Conservation (phyloP, 306 rosid species). For the Malus domestica region DNA sequence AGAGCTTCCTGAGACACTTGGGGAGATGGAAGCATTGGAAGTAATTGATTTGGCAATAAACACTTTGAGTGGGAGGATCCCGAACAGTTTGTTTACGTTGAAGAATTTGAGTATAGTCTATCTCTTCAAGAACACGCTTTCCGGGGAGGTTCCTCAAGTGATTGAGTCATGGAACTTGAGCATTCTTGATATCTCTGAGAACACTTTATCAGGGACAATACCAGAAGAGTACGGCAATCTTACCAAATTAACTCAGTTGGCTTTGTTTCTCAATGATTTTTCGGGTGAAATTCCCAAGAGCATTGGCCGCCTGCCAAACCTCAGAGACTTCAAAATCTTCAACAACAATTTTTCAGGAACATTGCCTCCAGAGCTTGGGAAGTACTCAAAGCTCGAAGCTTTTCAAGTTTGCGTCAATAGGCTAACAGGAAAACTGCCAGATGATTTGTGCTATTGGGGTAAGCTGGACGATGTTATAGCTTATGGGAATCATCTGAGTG, state of each 20-base stretch:
- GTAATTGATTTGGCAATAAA: conserved; percentile 30
- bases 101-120: conserved; percentile 36
- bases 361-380: conserved; percentile 56
- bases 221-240: conserved; percentile 59
- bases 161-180: conserved; percentile 38
- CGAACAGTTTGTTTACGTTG: conserved; percentile 36
- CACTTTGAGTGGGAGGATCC: conserved; percentile 41
- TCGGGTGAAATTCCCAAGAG: conserved; percentile 49
- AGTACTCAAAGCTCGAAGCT: conserved; percentile 23
- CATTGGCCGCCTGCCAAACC: conserved; percentile 47
- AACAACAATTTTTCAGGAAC: conserved; percentile 47
- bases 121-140: conserved; percentile 34
- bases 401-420: conserved; percentile 32
- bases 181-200: conserved; percentile 36
- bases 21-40: conserved; percentile 49
- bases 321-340: conserved; percentile 28
- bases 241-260: conserved; percentile 17
- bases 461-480: conserved; percentile 30
- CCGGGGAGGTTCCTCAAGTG: conserved; percentile 47
- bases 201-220: conserved; percentile 38
- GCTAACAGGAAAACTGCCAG: conserved; percentile 51
- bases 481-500: conserved; percentile 37
- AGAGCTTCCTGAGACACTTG: conserved; percentile 46
- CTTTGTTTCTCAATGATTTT: conserved; percentile 34
- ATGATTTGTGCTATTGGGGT: conserved; percentile 39